Evolutionary conservation across 2,329 filamentous ascomycete species (phyloP).

Genomic region (Apiospora arundinis): DNA sequence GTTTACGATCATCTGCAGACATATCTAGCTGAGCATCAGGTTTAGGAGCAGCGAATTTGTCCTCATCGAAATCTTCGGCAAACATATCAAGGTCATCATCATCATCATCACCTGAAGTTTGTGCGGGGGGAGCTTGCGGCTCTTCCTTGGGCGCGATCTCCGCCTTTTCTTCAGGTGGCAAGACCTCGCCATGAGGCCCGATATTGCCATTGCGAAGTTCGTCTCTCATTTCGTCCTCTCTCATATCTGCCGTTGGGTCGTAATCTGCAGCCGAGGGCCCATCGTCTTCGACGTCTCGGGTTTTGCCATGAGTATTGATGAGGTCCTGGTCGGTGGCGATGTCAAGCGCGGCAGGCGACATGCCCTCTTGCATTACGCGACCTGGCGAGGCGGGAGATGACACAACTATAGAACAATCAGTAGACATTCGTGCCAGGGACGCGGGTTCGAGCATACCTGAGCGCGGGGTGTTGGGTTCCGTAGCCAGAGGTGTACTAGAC

Average conservation of each 20-base stretch:
- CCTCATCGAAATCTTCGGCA: constrained; percentile 77
- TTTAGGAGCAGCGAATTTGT: constrained; percentile 66
- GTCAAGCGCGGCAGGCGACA: constrained; percentile 65
- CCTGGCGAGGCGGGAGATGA: constrained; percentile 48
- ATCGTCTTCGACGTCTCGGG: constrained; percentile 59
- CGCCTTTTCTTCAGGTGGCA: constrained; percentile 45
- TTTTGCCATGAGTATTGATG: constrained; percentile 63
- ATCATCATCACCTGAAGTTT: constrained; percentile 55
- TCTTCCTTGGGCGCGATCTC: constrained; percentile 43
- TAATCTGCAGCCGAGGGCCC: constrained; percentile 80
- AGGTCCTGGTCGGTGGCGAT: constrained; percentile 72
- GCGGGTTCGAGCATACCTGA: constrained; percentile 49
- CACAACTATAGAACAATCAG: constrained; percentile 32
- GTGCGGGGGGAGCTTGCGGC: constrained; percentile 46
- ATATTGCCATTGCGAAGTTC: constrained; percentile 59
- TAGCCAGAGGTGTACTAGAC: constrained; percentile 48
- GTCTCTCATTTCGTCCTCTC: constrained; percentile 71
- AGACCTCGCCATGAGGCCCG: constrained; percentile 63
- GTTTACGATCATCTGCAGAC: constrained; percentile 51
- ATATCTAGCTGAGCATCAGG: constrained; percentile 42
- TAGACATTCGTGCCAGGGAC: constrained; percentile 25
- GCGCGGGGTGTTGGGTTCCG: constrained; percentile 50
- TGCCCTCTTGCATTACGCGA: constrained; percentile 55
- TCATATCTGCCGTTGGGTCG: constrained; percentile 77
- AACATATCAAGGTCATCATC: constrained; percentile 88